A percentile compares a stretch with the other conserved stretches of the same genome.
phyloP scores from a whole-genome alignment of 1,284 basidiomycete genomes.

The Pseudozyma hubeiensis region DNA sequence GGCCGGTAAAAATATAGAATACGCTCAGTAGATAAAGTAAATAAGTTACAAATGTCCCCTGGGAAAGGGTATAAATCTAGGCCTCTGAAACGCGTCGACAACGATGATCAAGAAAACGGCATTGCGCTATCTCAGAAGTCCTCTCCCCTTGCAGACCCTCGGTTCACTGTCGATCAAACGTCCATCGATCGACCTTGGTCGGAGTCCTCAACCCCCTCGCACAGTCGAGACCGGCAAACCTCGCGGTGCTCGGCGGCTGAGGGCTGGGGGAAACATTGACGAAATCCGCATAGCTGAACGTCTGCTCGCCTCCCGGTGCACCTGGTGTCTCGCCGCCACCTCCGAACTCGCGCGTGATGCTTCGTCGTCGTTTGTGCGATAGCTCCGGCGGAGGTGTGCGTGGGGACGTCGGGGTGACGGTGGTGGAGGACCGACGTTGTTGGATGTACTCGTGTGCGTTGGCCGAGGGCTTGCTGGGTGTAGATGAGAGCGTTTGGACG shows the following conservation, averaged over 20 bases:
- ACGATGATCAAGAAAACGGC: no score
- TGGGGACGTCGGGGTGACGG: neutral
- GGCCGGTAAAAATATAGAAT: no score
- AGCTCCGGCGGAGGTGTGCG: slow-evolving; percentile 21
- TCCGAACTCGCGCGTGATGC: no score
- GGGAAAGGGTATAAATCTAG: no score
- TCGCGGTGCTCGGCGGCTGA: slow-evolving; percentile 32
- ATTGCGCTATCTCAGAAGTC: no score
- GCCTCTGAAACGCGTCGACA: no score
- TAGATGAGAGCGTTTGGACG: slow-evolving; percentile 6
- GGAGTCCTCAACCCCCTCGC: slow-evolving; percentile 13
- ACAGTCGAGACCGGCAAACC: slow-evolving; percentile 3
- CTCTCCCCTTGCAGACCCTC: no score
- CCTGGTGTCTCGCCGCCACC: slow-evolving; percentile 17
- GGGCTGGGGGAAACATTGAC: slow-evolving; percentile 53
- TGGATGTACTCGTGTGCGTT: slow-evolving; percentile 39
- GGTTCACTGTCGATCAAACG: slow-evolving; percentile 18
- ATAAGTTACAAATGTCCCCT: no score
- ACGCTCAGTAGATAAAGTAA: no score
- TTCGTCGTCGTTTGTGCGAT: neutral
- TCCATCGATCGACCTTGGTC: slow-evolving; percentile 22
- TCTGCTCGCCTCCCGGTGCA: slow-evolving; percentile 43
- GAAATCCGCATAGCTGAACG: slow-evolving; percentile 56
- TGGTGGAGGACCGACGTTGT: neutral
- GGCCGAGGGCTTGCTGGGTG: slow-evolving; percentile 4